Percentiles rank a stretch among this genome's conserved stretches.
Evolutionary conservation across 2,329 filamentous ascomycete genomes (phyloP).

Genomic region (Fusarium duplospermum): DNA sequence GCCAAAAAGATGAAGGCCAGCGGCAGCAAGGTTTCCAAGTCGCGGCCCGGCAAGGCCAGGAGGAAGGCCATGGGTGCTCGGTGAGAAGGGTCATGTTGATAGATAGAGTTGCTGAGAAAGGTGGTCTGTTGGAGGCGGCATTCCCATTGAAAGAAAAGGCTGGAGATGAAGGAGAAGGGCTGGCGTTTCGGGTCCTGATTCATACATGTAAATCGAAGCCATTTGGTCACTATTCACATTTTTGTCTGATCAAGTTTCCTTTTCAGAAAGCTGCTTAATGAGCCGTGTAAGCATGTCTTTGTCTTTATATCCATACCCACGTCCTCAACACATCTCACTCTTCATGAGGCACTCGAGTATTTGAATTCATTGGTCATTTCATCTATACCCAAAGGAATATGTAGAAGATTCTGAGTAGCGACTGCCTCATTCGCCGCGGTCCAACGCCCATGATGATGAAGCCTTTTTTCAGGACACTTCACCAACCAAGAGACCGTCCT

Average conservation of each 20-base stretch:
- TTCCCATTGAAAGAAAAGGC: slow-evolving; percentile 38
- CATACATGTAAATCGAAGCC: slow-evolving; percentile 40
- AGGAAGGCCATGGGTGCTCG: slow-evolving; percentile 56
- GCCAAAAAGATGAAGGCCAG: slow-evolving; percentile 83
- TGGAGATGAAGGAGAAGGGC: slow-evolving; percentile 39
- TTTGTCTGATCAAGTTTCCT: slow-evolving; percentile 16
- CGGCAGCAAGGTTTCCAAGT: slow-evolving; percentile 53
- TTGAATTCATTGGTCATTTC: slow-evolving; percentile 49
- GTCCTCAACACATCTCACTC: background rate
- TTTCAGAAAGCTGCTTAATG: background rate
- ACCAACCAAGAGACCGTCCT: slow-evolving; percentile 27
- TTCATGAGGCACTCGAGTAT: background rate
- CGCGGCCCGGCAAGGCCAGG: slow-evolving; percentile 63
- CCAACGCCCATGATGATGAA: slow-evolving; percentile 23
- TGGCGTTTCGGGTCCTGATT: slow-evolving; percentile 42
- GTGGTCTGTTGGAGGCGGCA: slow-evolving; percentile 17
- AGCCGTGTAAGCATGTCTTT: background rate
- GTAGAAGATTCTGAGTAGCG: slow-evolving; percentile 48
- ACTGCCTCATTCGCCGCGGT: slow-evolving; percentile 32
- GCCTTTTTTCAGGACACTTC: slow-evolving; percentile 11
- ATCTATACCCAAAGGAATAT: slow-evolving; percentile 52
- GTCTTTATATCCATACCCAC: background rate
- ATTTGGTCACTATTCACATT: slow-evolving; percentile 36
- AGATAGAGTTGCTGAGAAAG: slow-evolving; percentile 4
- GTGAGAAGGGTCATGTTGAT: slow-evolving; percentile 24